Evolutionary conservation across 345 rosid genomes (phyloP), one percentile per base, ranked within the genome.

Genomic region (Populus nigra): DNA sequence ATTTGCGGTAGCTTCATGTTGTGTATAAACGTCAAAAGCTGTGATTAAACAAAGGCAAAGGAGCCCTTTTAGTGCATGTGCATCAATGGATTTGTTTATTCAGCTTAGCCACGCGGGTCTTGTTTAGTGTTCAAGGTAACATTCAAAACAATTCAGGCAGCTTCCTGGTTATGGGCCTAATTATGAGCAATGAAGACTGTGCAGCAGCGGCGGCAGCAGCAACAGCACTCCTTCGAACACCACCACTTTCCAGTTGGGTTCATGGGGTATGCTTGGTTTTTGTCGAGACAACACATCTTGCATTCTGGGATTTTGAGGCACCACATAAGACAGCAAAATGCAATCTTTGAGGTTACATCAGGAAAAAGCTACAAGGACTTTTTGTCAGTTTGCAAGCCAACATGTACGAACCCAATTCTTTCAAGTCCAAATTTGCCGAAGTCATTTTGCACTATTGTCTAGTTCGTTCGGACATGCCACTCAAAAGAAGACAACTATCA

Each of bases 141-240:
- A 35, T 57, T 18, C 22, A 22, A 74, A 38, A 23, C 41, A n/a
- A 16, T 65, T 12, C 17, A 77, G 77, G 84, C 78, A 69, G 73
- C 47, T 73, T 76, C 78, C 83, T 74, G 81, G 66, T 62, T 75
- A 85, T 82, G 80, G 83, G 82, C 74, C 86, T 87, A 71, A 76
- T 81, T n/a, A 83, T 87, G 77, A 82, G 76, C 65, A 31, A 72
- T 16, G 71, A 29, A 72, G 45, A 39, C 73, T 11, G 69, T 76
- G 77, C 69, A 74, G 29, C 25, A 13, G 5, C 36, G 0, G 36
- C 35, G 0, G 35, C 35, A 36, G 77, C 69, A 74, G 29, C 25
- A 13, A 2, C 36, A 0, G 36, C 27, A 18, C 68, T 76, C 10
- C 59, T 39, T 67, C 50, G 9, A 31, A 8, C 45, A 39, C 16